Percentiles rank a stretch among this genome's conserved stretches.
phyloP scores from a whole-genome alignment of 2,329 filamentous ascomycete species.

The Zelopaecilomyces penicillatus region DNA sequence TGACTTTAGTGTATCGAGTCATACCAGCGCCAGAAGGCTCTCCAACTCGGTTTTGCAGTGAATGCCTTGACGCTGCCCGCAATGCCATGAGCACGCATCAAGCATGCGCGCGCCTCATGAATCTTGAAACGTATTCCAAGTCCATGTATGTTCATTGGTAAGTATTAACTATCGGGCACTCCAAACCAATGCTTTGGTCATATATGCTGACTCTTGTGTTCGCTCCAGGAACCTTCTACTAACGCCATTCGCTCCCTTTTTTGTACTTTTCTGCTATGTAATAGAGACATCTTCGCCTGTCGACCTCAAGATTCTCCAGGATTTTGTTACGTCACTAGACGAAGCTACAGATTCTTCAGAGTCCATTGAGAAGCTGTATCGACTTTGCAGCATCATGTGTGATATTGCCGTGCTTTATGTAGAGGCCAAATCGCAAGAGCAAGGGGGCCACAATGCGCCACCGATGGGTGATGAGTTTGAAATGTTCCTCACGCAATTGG shows the following conservation, averaged over 20 bases:
- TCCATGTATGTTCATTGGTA: constrained; percentile 46
- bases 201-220: neutral
- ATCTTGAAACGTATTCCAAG: constrained; percentile 31
- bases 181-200: too few species aligned
- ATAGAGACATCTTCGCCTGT: constrained; percentile 44
- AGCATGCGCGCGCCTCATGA: constrained; percentile 35
- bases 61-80: constrained; percentile 43
- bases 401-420: constrained; percentile 55
- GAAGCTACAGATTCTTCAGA: constrained; percentile 45
- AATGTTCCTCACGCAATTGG: constrained; percentile 55
- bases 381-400: constrained; percentile 53
- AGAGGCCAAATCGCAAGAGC: constrained; percentile 46
- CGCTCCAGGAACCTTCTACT: constrained; percentile 42
- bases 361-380: constrained; percentile 50
- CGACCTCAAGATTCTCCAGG: constrained; percentile 46
- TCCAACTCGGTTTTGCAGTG: constrained; percentile 35
- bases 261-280: constrained; percentile 50
- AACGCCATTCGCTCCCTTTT: constrained; percentile 51
- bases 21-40: constrained; percentile 38
- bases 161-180: constrained; percentile 10
- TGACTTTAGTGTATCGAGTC: constrained; percentile 45
- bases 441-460: constrained; percentile 35
- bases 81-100: constrained; percentile 38
- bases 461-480: constrained; percentile 54
- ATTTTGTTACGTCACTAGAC: constrained; percentile 49